Evolutionary conservation across 2,329 filamentous ascomycete genomes (phyloP).

Genomic region (Cladosporium sp.): DNA sequence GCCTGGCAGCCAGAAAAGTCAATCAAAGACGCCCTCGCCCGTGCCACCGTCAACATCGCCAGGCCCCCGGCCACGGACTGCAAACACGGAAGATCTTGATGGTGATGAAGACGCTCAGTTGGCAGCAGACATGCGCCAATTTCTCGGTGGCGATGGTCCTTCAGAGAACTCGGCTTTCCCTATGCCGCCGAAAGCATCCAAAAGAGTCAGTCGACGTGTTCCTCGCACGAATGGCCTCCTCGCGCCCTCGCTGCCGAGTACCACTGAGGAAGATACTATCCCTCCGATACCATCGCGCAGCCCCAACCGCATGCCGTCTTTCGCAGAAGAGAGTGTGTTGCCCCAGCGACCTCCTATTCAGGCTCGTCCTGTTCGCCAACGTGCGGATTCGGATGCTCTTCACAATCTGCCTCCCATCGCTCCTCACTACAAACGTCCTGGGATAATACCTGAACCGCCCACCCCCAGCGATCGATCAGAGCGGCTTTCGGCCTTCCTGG

Average conservation of each 20-base stretch:
- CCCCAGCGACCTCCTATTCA: not conserved
- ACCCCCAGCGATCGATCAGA: constrained; percentile 2
- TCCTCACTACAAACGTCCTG: not conserved
- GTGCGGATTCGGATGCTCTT: constrained; percentile 5
- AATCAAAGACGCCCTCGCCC: not conserved
- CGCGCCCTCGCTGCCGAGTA: not conserved
- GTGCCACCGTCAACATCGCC: not conserved
- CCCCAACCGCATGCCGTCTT: constrained; percentile 13
- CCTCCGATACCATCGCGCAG: constrained; percentile 17
- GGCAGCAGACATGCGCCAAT: constrained; percentile 7
- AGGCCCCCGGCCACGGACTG: not conserved
- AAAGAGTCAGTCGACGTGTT: not conserved
- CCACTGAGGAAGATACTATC: constrained; percentile 14
- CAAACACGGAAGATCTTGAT: not conserved
- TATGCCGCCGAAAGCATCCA: constrained; percentile 7
- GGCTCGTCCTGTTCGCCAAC: not conserved
- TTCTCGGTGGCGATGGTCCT: not conserved
- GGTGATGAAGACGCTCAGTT: constrained; percentile 3
- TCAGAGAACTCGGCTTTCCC: constrained; percentile 5
- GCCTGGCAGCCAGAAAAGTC: not conserved
- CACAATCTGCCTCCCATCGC: not conserved
- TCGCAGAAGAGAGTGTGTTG: constrained; percentile 5
- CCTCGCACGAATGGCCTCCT: not conserved
- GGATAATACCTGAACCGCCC: not conserved
- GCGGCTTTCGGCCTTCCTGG: constrained; percentile 1